These are phyloP conservation scores for Casuarina glauca DNA, from an alignment of 306 rosid species.

Conservation along the genomic window DNA sequence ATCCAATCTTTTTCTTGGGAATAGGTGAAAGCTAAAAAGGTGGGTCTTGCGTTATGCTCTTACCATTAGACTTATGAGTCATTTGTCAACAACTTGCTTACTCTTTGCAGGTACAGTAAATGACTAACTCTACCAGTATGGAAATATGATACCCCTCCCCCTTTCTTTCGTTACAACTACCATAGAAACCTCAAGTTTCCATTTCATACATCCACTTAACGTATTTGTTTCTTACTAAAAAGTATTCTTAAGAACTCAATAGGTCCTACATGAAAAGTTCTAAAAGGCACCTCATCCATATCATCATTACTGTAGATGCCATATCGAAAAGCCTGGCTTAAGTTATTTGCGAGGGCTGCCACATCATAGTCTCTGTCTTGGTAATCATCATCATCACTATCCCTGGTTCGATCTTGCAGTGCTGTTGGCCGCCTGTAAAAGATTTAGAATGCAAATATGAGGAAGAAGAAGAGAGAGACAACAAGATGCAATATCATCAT, in stretches of 20 bases:
- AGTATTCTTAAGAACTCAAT: not conserved
- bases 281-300: slow-evolving; percentile 69
- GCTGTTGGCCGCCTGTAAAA: slow-evolving; percentile 89
- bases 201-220: not conserved
- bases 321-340: slow-evolving; percentile 95
- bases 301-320: slow-evolving; percentile 87
- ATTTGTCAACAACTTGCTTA: not conserved
- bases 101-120: not conserved
- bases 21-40: not conserved
- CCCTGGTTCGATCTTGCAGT: slow-evolving; percentile 86
- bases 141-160: not conserved
- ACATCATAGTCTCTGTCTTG: slow-evolving; percentile 97
- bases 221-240: not conserved
- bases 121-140: no score
- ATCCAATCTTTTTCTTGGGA: not conserved
- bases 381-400: slow-evolving; percentile 94
- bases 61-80: not conserved
- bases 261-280: not conserved
- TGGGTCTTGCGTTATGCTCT: not conserved
- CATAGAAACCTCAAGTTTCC: not conserved
- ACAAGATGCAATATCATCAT: not conserved
- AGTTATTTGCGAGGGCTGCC: slow-evolving; percentile 93
- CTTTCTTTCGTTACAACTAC: not conserved
- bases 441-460: slow-evolving; percentile 13
- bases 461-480: not conserved